A percentile compares a stretch with the other conserved stretches of the same genome.
Conservation (phyloP, 1,139 yeast genomes). For the Scheffersomyces titani region DNA sequence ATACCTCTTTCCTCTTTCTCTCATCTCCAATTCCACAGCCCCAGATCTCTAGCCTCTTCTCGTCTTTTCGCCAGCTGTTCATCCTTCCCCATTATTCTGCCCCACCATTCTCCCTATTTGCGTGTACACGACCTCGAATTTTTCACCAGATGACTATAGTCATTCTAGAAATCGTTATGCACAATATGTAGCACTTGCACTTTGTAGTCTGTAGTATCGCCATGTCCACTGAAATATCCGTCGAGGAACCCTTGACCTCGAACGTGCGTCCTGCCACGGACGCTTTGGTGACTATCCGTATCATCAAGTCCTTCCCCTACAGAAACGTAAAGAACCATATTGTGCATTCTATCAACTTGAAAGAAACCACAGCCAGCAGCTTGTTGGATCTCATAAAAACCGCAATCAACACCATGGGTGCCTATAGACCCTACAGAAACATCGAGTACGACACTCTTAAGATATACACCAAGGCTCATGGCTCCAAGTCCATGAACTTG, state of each 20-base stretch:
- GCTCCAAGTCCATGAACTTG: slow-evolving; percentile 88
- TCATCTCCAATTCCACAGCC: background rate
- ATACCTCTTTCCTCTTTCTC: background rate
- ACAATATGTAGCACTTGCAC: background rate
- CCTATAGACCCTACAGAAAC: slow-evolving; percentile 78
- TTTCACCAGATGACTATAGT: background rate
- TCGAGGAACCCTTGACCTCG: slow-evolving; percentile 66
- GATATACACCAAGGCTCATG: slow-evolving; percentile 92
- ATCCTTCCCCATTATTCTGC: background rate
- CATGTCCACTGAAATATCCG: background rate
- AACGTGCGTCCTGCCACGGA: slow-evolving; percentile 66
- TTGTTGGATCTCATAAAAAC: slow-evolving; percentile 48
- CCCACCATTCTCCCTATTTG: background rate
- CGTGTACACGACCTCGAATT: background rate
- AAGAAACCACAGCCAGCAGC: slow-evolving; percentile 64
- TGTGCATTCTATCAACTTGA: slow-evolving; percentile 70
- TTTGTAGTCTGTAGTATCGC: background rate
- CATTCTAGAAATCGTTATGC: background rate
- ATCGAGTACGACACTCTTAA: slow-evolving; percentile 78
- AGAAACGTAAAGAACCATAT: slow-evolving; percentile 85
- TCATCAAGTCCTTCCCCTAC: slow-evolving; percentile 89
- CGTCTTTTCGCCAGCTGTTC: background rate
- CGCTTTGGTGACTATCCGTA: slow-evolving; percentile 79
- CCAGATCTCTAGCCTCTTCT: background rate
- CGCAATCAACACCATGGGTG: slow-evolving; percentile 65